phyloP scores from a whole-genome alignment of 169 alveolate species.

The Miamiensis avidus region DNA sequence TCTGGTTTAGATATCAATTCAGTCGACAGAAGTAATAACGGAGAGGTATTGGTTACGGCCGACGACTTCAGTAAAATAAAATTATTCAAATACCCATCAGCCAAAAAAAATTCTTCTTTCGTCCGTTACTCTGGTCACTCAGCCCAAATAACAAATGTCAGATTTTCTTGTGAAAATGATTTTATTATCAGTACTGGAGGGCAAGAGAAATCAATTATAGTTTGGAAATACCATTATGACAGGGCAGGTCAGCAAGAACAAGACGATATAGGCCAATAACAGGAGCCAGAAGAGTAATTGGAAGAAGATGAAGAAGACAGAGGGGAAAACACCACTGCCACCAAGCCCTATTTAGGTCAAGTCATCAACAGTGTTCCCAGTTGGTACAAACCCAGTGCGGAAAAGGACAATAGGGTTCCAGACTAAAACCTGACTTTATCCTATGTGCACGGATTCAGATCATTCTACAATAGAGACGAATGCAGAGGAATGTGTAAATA shows the following conservation, averaged over 20 bases:
- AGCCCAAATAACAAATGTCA: constrained; percentile 72
- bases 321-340: constrained; percentile 30
- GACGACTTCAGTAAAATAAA: constrained; percentile 84
- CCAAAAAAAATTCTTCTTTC: constrained; percentile 65
- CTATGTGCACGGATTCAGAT: constrained; percentile 57
- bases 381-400: constrained; percentile 63
- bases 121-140: constrained; percentile 74
- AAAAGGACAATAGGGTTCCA: constrained; percentile 65
- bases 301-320: constrained; percentile 46
- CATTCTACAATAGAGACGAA: background rate
- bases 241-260: background rate
- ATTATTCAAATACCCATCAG: constrained; percentile 78
- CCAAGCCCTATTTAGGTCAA: background rate
- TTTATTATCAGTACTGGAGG: constrained; percentile 71
- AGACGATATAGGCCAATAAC: background rate
- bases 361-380: constrained; percentile 48
- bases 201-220: constrained; percentile 69
- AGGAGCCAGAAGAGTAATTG: background rate
- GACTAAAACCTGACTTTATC: constrained; percentile 25
- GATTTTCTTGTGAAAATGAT: constrained; percentile 31
- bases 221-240: constrained; percentile 61
- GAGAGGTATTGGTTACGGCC: constrained; percentile 70
- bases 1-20: constrained; percentile 81
- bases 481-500: background rate
- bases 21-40: constrained; percentile 58